Base-by-base conservation (phyloP, 2,329 filamentous ascomycete genomes). In the Paracamarosporium sp. region DNA sequence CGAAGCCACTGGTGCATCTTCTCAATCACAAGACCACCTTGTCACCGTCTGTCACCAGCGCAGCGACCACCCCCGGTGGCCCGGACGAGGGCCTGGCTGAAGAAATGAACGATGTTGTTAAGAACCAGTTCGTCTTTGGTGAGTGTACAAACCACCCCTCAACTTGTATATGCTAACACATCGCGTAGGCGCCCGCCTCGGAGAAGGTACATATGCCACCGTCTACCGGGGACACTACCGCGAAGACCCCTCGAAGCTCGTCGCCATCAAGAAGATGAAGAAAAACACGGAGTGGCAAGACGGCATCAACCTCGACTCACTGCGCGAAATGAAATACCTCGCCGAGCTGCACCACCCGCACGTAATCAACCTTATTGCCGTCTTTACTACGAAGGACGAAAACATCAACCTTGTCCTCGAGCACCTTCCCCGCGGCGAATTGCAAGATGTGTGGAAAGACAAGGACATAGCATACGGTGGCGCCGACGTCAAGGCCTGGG, bases 401-500 rank as follows among this genome's bases (percentile, higher is more conserved):
- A 98, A 97, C 74, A 87, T 99, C 65, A 97, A 96, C 73, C 86
- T 99, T 8, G 95, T 99, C 2, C 88, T 99, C 67, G 95, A 99
- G 78, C 96, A 90, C 77, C 85, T 98, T 4, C 93, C 94, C 0
- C 86, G 92, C n/a, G 94, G 95, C 64, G 95, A 99, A 78, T 85
- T 99, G 27, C 92, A 98, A 78, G 92, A 93, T 85, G 86, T 99
- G 57, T 76, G 72, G 72, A 91, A 92, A 75, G 93, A 98, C 78
- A 88, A 86, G 28, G 85, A 89, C 44, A 89, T 97, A 45, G 87
- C 88, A 53, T 98, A 98, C 76, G 91, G 91, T 60, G 86, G 88
- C 11, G 90, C 91, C 17, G 95, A 99, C 76, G 93, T 98, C 77
- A 99, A 99, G 77, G 90, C 93, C 15, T 99, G 95, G 95, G 96